Conservation (phyloP, 164 flowering plant species). For the Piper betle region DNA sequence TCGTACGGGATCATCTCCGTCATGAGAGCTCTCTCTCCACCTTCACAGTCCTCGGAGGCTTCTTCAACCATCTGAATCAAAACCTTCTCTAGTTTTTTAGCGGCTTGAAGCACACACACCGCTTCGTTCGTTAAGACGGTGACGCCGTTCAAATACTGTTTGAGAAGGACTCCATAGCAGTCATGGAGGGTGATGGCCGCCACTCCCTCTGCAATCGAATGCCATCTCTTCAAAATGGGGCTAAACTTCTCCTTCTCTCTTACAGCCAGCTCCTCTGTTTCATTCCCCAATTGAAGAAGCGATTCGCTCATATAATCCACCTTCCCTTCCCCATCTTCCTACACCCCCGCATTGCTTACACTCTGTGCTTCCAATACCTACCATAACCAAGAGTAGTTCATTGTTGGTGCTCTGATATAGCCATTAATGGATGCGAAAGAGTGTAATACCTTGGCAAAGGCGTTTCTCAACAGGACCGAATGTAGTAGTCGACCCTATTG, state of each 20-base stretch:
- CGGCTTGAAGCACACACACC: constrained; percentile 49
- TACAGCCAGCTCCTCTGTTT: constrained; percentile 53
- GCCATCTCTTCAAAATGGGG: constrained; percentile 69
- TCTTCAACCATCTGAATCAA: constrained; percentile 85
- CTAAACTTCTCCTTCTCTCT: constrained; percentile 76
- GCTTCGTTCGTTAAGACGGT: constrained; percentile 33
- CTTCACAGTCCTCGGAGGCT: constrained; percentile 67
- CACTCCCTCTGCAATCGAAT: constrained; percentile 56
- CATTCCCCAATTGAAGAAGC: constrained; percentile 42
- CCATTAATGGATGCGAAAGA: not conserved
- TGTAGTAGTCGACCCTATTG: constrained; percentile 49
- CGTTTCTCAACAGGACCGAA: constrained; percentile 48
- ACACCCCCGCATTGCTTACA: constrained; percentile 6
- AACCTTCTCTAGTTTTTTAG: constrained; percentile 71
- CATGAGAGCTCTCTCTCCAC: constrained; percentile 66
- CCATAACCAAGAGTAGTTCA: no score
- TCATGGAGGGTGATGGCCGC: constrained; percentile 75
- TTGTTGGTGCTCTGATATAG: no score
- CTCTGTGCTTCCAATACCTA: constrained; percentile 42
- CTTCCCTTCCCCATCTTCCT: constrained; percentile 22
- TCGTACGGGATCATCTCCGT: constrained; percentile 83
- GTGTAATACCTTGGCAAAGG: constrained; percentile 51
- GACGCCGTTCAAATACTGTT: constrained; percentile 44
- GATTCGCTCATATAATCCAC: constrained; percentile 27
- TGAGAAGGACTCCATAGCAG: constrained; percentile 64